Conservation (phyloP, 805 yeast species). For the Tetrapisispora fleetii region DNA sequence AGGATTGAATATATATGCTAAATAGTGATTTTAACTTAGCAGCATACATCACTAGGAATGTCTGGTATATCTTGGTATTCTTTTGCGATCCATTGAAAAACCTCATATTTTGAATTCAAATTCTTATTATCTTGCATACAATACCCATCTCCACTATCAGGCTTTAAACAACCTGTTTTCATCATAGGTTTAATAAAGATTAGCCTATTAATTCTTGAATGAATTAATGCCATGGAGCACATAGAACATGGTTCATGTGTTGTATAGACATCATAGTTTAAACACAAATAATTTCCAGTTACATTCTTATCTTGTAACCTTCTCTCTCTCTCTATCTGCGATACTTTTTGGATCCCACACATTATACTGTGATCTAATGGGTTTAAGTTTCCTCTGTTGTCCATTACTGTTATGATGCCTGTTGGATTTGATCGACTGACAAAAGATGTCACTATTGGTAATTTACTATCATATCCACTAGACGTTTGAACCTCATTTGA, state of each 20-base stretch:
- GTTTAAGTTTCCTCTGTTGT: slow-evolving; percentile 28
- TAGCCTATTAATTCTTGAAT: slow-evolving; percentile 69
- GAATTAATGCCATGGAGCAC: slow-evolving; percentile 95
- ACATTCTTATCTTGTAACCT: slow-evolving; percentile 18
- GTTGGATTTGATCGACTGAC: slow-evolving; percentile 44
- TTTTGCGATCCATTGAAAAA: slow-evolving; percentile 57
- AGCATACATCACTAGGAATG: slow-evolving; percentile 21
- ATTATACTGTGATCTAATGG: slow-evolving; percentile 61
- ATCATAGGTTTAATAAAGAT: slow-evolving; percentile 45
- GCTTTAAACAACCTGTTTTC: slow-evolving; percentile 46
- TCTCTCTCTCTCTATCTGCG: slow-evolving; percentile 39
- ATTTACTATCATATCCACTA: slow-evolving; percentile 6
- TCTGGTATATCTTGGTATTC: slow-evolving; percentile 16
- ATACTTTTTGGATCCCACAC: slow-evolving; percentile 57
- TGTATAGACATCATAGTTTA: slow-evolving; percentile 67
- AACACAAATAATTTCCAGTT: slow-evolving; percentile 51
- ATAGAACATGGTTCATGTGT: slow-evolving; percentile 95
- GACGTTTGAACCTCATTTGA: slow-evolving; percentile 12
- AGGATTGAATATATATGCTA: background rate
- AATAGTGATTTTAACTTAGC: slow-evolving; percentile 7
- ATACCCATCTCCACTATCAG: slow-evolving; percentile 52
- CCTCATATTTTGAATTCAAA: slow-evolving; percentile 82
- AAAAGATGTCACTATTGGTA: slow-evolving; percentile 51
- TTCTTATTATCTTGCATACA: slow-evolving; percentile 66
- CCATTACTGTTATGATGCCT: slow-evolving; percentile 30